phyloP scores from a whole-genome alignment of 768 basidiomycete species.

The Podaxis sp. region DNA sequence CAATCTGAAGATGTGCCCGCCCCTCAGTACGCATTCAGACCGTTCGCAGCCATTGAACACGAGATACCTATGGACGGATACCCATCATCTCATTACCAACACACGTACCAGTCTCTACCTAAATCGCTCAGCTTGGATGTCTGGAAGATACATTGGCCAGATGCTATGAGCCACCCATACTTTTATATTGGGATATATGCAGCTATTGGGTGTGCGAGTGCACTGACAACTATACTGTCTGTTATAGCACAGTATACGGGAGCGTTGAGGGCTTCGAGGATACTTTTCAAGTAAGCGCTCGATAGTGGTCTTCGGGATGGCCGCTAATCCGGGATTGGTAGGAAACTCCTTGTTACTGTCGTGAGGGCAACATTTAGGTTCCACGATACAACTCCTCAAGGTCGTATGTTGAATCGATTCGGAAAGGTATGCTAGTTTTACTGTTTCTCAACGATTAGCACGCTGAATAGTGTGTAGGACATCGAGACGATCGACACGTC shows the following conservation, averaged over 20 bases:
- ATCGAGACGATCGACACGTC: constrained; percentile 85
- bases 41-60: constrained; percentile 38
- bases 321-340: constrained; percentile 24
- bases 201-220: constrained; percentile 52
- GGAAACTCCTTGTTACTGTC: constrained; percentile 62
- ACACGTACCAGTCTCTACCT: background rate
- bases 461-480: constrained; percentile 42
- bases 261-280: constrained; percentile 47
- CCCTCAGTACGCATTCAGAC: constrained; percentile 28
- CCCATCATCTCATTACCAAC: constrained; percentile 27
- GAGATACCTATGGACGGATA: constrained; percentile 37
- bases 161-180: constrained; percentile 58
- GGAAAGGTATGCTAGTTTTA: constrained; percentile 46
- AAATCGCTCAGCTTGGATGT: background rate
- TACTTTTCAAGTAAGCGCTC: constrained; percentile 38
- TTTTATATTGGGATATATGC: constrained; percentile 75
- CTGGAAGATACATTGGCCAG: constrained; percentile 36
- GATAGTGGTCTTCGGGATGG: background rate
- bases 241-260: constrained; percentile 61
- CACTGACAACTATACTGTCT: constrained; percentile 45
- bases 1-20: background rate
- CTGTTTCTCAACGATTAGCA: background rate
- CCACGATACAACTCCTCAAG: constrained; percentile 79
- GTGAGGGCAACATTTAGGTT: constrained; percentile 84
- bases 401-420: constrained; percentile 86